A percentile compares a stretch with the other conserved stretches of the same genome.
phyloP scores from a whole-genome alignment of 2,329 filamentous ascomycete genomes.

The Drechslerella stenobrocha region DNA sequence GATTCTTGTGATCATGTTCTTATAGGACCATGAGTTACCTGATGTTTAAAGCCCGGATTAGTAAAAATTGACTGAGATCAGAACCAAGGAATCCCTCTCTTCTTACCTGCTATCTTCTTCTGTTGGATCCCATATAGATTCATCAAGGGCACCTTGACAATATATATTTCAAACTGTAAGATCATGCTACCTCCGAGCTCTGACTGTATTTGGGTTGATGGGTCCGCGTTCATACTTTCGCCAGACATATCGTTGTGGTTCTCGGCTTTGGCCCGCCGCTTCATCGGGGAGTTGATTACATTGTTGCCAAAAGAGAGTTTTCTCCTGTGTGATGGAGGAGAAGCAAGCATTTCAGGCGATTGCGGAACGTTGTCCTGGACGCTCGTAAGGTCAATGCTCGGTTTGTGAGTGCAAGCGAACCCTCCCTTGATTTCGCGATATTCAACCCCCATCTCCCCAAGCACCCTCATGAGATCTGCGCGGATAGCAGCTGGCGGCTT shows the following conservation, averaged over 20 bases:
- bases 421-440: slow-evolving; percentile 91
- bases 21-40: slow-evolving; percentile 97
- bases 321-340: slow-evolving; percentile 54
- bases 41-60: background rate
- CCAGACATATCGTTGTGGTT: slow-evolving; percentile 86
- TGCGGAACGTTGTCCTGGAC: slow-evolving; percentile 63
- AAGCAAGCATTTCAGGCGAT: slow-evolving; percentile 51
- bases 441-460: slow-evolving; percentile 85
- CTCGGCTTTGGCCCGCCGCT: slow-evolving; percentile 67
- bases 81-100: background rate
- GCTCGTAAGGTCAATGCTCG: slow-evolving; percentile 83
- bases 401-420: slow-evolving; percentile 83
- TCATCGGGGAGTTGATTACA: slow-evolving; percentile 31
- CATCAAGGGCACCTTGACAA: slow-evolving; percentile 94
- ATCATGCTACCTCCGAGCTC: slow-evolving; percentile 83
- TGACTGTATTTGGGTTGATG: slow-evolving; percentile 79
- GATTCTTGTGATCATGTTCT: slow-evolving; percentile 96
- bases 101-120: slow-evolving; percentile 73
- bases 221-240: slow-evolving; percentile 79
- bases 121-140: slow-evolving; percentile 95
- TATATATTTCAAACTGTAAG: slow-evolving; percentile 90
- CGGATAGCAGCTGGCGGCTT: slow-evolving; percentile 85
- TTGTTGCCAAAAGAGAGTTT: slow-evolving; percentile 51
- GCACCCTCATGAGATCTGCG: slow-evolving; percentile 83
- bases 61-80: background rate